Evolutionary conservation across 1,284 basidiomycete genomes (phyloP), one percentile per base, ranked within the genome.

Genomic region (Papiliotrema terrestris): DNA sequence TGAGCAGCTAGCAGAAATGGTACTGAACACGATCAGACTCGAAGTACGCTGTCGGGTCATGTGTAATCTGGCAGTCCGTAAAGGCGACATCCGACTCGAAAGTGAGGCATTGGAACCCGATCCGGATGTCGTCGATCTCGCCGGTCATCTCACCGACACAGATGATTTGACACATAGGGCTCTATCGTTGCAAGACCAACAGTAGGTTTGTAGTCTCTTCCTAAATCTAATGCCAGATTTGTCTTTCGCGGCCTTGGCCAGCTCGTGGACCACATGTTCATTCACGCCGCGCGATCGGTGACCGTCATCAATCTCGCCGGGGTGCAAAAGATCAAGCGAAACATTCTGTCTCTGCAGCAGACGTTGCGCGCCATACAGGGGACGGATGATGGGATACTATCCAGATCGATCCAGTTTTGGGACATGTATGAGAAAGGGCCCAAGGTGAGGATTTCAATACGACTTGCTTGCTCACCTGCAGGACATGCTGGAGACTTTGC

Each of bases 321-420:
- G 0, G 84, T 93, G 59, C 84, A 86, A 67, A 97, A 97, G 78
- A 88, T 98, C 72, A 78, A 86, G 65, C 84, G 93, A 43, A 96
- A 97, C 74, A 88, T 97, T 45, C 80, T 93, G 23, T 89, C 94
- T 14, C 81, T 98, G 23, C 93, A 96, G 72, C 95, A 98, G 72
- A 89, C 90, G 65, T 82, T 97, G 63, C 91, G 91, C 69, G 83
- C 94, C 51, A 82, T 84, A 29, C 66, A 68, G 50, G 54, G 57
- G 2, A 79, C 82, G 51, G 82, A 83, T 54, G 82, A 84, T 54
- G 83, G 84, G 5, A 84, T 88, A 58, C 87, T 98, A 58, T 83
- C 87, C 51, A 81, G 84, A 20, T 87, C 86, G 3, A 85, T 88
- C 63, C 81, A 80, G 45, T 96, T 92, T 75, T 98, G 91, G 78